Evolutionary conservation across 306 rosid species (phyloP).

Genomic region (Sindora glabra): DNA sequence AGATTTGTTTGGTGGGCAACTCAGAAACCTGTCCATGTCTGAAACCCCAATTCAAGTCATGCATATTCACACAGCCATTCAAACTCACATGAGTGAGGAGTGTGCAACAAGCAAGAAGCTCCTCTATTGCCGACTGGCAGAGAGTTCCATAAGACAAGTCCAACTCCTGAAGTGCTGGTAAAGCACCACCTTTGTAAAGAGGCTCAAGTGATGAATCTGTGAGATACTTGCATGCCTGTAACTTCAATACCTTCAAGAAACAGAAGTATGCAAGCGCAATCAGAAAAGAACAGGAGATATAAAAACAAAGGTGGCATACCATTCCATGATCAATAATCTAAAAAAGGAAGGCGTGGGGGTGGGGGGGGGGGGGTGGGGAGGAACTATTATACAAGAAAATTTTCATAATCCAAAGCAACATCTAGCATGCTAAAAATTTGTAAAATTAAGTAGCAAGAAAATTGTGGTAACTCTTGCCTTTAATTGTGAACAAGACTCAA

Average conservation of each 20-base stretch:
- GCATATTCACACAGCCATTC: slow-evolving; percentile 96
- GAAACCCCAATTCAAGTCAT: slow-evolving; percentile 85
- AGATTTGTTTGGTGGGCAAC: slow-evolving; percentile 20
- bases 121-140: slow-evolving; percentile 91
- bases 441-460: not conserved
- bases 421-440: no score
- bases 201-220: slow-evolving; percentile 85
- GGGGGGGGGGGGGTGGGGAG: no score
- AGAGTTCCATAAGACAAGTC: slow-evolving; percentile 91
- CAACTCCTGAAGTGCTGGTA: slow-evolving; percentile 88
- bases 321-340: not conserved
- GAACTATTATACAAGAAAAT: not conserved
- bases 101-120: slow-evolving; percentile 87
- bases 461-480: slow-evolving; percentile 40
- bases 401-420: not conserved
- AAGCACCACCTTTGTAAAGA: slow-evolving; percentile 84
- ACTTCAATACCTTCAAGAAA: slow-evolving; percentile 69
- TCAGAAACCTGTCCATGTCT: slow-evolving; percentile 28
- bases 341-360: no score
- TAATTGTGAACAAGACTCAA: slow-evolving; percentile 73
- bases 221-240: slow-evolving; percentile 94
- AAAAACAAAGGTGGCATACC: not conserved
- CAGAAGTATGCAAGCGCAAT: not conserved
- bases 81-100: slow-evolving; percentile 92
- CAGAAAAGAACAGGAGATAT: not conserved